Evolutionary conservation across 805 yeast genomes (phyloP), one percentile per base, ranked within the genome.

Genomic region (Cyberlindnera mycetangii): DNA sequence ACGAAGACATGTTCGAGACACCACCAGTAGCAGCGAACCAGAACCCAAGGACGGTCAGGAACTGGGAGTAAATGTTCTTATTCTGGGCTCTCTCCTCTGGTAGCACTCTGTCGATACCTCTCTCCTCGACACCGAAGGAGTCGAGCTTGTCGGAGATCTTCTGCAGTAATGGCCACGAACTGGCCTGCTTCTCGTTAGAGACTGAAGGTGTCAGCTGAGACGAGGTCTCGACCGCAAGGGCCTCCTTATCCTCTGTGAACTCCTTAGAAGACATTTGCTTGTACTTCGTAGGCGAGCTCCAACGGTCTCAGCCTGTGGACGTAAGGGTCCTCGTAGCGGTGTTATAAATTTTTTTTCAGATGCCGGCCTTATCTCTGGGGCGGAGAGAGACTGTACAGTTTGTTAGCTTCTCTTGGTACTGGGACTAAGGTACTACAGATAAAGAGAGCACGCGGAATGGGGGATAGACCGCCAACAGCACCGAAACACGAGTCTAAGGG

Each of bases 21-120:
- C 95, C 89, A 42, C 95, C 95, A 48, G 89, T 76, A 0, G 90
- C 96, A 28, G 92, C 81, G 15, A 85, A 57, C 96, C 96, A 89
- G 35, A 88, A 71, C 0, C 95, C 90, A 12, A 75, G 62, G 11
- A 85, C 87, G 9, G 74, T 67, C 7, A 74, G 32, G 35, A 70
- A 64, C 31, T 44, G 49, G 3, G 31, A 4, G 31, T 35, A 3
- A 22, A 42, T 8, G 44, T 33, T 37, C 44, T 32, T 42, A 34
- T 54, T 59, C 36, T 28, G 14, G n/a, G 82, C 71, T 45, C 90
- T 65, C 41, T 84, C 86, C 46, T 79, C 70, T 1, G 93, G 85
- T 31, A 74, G 65, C 16, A 85, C 78, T 45, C 96, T 70, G 49
- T 85, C 89, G 36, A 89, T 82, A 44, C 96, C 96, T 49, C 89